phyloP scores from a whole-genome alignment of 768 basidiomycete species.

The Pholiota molesta region DNA sequence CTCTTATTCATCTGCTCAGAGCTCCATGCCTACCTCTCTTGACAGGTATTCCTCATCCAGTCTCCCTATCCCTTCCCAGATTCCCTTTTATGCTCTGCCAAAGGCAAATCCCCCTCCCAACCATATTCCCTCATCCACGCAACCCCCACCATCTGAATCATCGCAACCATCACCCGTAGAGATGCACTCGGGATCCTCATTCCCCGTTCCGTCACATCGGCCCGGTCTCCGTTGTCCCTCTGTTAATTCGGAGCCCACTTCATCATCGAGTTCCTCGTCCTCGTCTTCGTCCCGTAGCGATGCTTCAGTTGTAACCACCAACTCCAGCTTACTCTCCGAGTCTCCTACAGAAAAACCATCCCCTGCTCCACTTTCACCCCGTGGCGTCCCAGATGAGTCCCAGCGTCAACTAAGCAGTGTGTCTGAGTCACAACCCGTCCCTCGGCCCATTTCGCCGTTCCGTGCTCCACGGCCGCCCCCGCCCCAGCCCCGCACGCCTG shows the following conservation, averaged over 20 bases:
- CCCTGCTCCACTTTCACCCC: background rate
- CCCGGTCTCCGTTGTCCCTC: conserved; percentile 12
- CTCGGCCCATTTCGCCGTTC: conserved; percentile 25
- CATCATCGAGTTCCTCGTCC: conserved; percentile 14
- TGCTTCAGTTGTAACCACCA: conserved; percentile 12
- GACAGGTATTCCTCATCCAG: conserved; percentile 53
- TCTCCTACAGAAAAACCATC: conserved; percentile 1
- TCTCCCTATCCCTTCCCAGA: conserved; percentile 50
- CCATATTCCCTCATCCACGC: background rate
- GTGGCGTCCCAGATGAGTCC: background rate
- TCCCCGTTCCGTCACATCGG: conserved; percentile 4
- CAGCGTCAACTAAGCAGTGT: background rate
- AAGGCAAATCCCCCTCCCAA: conserved; percentile 45
- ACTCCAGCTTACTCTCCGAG: conserved; percentile 4
- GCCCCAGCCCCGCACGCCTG: conserved; percentile 8
- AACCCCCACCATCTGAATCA: background rate
- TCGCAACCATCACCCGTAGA: conserved; percentile 1
- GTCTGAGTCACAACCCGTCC: conserved; percentile 7
- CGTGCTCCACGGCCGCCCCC: conserved; percentile 25
- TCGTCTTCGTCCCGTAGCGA: conserved; percentile 8
- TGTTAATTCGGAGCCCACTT: conserved; percentile 8
- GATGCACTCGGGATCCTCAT: background rate
- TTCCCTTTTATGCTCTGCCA: conserved; percentile 49
- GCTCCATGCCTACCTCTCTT: conserved; percentile 18
- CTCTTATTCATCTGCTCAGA: background rate